These are phyloP conservation scores for Neonothopanus nambi DNA, from an alignment of 1,284 basidiomycete genomes.

Conservation along the genomic window DNA sequence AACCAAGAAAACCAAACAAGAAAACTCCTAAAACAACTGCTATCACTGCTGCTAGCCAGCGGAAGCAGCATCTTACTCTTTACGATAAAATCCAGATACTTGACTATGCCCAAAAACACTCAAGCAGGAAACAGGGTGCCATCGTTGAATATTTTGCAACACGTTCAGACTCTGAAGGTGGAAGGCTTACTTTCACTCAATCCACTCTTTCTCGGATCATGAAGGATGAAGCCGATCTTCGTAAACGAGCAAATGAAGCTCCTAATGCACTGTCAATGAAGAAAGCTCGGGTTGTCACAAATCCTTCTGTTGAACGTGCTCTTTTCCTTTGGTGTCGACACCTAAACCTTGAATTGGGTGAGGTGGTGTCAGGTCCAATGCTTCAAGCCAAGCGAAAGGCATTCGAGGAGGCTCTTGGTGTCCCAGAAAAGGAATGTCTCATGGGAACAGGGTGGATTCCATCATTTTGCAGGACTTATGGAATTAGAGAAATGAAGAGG, in stretches of 20 bases:
- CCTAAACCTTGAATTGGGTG: conserved; percentile 21
- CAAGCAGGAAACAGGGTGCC: conserved; percentile 18
- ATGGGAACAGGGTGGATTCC: conserved; percentile 29
- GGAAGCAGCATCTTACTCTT: conserved; percentile 25
- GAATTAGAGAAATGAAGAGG: conserved; percentile 26
- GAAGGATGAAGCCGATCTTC: conserved; percentile 13
- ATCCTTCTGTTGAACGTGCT: conserved; percentile 27
- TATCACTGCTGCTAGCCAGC: background rate
- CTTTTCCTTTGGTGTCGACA: conserved; percentile 26
- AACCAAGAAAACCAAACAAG: background rate
- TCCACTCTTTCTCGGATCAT: conserved; percentile 23
- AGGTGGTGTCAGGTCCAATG: conserved; percentile 14
- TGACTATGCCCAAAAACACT: background rate
- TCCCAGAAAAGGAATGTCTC: conserved; percentile 29
- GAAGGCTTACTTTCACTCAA: conserved; percentile 25
- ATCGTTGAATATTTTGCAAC: conserved; percentile 28
- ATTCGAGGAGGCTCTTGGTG: conserved; percentile 24
- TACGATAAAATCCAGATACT: background rate
- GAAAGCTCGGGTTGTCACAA: conserved; percentile 23
- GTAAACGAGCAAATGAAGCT: conserved; percentile 16
- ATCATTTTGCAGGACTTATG: conserved; percentile 29
- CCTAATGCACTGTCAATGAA: conserved; percentile 26
- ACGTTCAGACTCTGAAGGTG: conserved; percentile 5
- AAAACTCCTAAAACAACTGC: conserved; percentile 13
- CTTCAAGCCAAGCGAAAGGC: conserved; percentile 15